Evolutionary conservation across 441 rosid genomes (phyloP).

Genomic region (Brassica balearica): DNA sequence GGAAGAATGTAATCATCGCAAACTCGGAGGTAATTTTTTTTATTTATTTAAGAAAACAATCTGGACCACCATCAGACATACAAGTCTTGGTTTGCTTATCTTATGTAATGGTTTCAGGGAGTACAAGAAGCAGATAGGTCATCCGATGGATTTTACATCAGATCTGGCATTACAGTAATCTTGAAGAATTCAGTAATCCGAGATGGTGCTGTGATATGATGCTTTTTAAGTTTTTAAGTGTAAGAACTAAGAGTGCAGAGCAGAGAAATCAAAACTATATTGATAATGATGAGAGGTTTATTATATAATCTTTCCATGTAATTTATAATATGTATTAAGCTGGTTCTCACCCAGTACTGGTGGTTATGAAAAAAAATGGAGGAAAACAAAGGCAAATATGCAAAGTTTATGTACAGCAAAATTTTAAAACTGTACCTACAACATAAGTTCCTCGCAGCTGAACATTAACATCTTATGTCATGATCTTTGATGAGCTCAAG

Average conservation of each 20-base stretch:
- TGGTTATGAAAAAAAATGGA: slow-evolving; percentile 3
- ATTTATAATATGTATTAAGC: slow-evolving; percentile 1
- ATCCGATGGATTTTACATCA: slow-evolving; percentile 81
- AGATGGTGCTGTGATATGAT: slow-evolving; percentile 74
- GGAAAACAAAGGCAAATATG: slow-evolving; percentile 18
- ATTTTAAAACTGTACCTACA: slow-evolving; percentile 34
- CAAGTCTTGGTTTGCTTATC: slow-evolving; percentile 10
- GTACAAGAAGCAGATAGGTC: slow-evolving; percentile 93
- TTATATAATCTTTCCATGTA: slow-evolving; percentile 17
- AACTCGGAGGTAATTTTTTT: slow-evolving; percentile 72
- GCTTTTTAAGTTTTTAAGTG: slow-evolving; percentile 21
- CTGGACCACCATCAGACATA: not conserved
- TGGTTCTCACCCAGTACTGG: not conserved
- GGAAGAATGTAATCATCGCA: slow-evolving; percentile 82
- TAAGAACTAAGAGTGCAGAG: slow-evolving; percentile 37
- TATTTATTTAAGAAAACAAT: slow-evolving; percentile 1
- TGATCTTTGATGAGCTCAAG: not conserved
- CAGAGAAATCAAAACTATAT: slow-evolving; percentile 15
- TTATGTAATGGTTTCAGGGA: slow-evolving; percentile 53
- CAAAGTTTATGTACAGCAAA: slow-evolving; percentile 24
- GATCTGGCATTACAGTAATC: slow-evolving; percentile 77
- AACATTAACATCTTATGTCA: slow-evolving; percentile 52
- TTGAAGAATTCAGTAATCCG: slow-evolving; percentile 68
- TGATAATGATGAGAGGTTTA: slow-evolving; percentile 16
- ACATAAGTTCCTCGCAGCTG: slow-evolving; percentile 61